Conservation (phyloP, 2,329 filamentous ascomycete species). For the Pezicula carpinea region DNA sequence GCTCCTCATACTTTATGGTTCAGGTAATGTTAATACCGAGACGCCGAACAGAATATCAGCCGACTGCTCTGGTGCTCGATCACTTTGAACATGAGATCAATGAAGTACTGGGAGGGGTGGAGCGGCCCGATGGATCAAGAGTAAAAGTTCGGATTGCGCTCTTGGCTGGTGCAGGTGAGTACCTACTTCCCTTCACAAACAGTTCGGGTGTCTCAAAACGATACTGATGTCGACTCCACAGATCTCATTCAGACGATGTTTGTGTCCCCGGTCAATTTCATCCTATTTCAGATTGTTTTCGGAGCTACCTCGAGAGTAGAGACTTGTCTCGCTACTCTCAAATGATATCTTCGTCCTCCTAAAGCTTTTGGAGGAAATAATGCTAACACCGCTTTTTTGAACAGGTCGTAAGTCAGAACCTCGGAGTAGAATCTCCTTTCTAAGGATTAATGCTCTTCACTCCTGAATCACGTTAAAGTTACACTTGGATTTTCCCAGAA, state of each 20-base stretch:
- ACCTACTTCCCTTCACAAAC: conserved; percentile 66
- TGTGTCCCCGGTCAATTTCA: no score
- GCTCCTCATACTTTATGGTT: no score
- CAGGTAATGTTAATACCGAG: no score
- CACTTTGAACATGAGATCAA: conserved; percentile 93
- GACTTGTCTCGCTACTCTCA: conserved; percentile 22
- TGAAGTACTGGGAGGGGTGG: conserved; percentile 67
- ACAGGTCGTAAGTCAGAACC: no score
- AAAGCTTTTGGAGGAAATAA: no score
- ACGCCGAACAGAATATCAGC: conserved; percentile 59
- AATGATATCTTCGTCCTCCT: background rate
- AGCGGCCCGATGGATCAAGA: conserved; percentile 60
- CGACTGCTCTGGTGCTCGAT: conserved; percentile 83
- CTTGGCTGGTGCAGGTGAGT: conserved; percentile 60
- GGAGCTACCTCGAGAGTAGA: no score
- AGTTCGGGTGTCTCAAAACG: conserved; percentile 42
- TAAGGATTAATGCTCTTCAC: no score
- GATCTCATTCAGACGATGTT: conserved; percentile 71
- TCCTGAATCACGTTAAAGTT: no score
- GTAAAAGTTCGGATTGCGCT: conserved; percentile 68
- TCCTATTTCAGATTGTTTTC: no score
- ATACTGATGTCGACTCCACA: conserved; percentile 19
- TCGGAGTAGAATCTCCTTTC: no score
- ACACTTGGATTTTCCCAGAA: no score
- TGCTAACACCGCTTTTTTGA: no score